Base-by-base conservation (phyloP, 805 yeast species). In the Ogataea nonfermentans region DNA sequence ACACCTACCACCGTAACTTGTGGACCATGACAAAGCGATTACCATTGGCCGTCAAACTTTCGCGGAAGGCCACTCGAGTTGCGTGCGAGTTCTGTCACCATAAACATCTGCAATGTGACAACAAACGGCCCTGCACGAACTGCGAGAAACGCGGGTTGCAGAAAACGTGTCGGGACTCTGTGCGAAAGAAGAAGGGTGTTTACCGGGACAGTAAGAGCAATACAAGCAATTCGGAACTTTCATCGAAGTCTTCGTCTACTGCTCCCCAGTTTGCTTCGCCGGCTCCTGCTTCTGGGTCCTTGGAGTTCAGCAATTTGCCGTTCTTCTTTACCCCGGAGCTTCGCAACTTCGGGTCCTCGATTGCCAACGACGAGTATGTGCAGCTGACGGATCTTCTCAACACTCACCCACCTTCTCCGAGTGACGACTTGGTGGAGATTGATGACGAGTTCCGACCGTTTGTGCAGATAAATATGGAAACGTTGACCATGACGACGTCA, bases 1-100 rank as follows among this genome's bases (percentile, higher is more conserved):
- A 37, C 40, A 37, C 40, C 40, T 37, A 17, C 35, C 40, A 25
- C 40, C 40, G 20, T n/a, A 24, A 14, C 16, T 29, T 35, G 27
- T 27, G 3, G 8, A 10, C 10, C 20, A 82, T 82, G 89, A 82
- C 90, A 0, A 79, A 78, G 55, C 73, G 68, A 47, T 72, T 82
- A 16, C 69, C 81, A 1, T 59, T 62, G 9, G 73, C 70, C 37
- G 73, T 79, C 49, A 81, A 77, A 54, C 65, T 63, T 29, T 64
- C 61, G 26, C 61, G 91, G 31, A 76, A 70, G 47, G 87, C 89
- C 4, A 78, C 83, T 2, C 63, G 76, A 7, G 70, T 82, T 32
- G 93, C 91, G 2, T 84, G 93, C 53, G 70, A 70, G 13, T 81
- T 81, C 55, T 84, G 91, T 57, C 88, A 83, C 54, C 62, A 70